phyloP scores from a whole-genome alignment of 108 stramenopile genomes.

The Cyclostephanos invisitatus region DNA sequence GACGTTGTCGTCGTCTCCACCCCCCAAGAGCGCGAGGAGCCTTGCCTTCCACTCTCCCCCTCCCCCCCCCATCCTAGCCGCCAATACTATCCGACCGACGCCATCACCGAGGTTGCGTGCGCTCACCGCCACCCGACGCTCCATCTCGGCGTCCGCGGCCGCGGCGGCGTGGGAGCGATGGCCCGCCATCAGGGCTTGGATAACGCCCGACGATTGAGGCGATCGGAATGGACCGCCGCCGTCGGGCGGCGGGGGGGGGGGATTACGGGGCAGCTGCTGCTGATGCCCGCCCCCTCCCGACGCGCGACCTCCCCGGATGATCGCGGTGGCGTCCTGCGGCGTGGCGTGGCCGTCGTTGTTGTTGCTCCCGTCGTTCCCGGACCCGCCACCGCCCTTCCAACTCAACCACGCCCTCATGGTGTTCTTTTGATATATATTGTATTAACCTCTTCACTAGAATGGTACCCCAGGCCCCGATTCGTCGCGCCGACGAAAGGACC shows the following conservation, averaged over 20 bases:
- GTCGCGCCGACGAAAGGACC: too few relatives aligned
- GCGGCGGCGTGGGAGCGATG: conserved; percentile 30
- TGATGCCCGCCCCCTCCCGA: too few relatives aligned
- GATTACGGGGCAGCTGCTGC: neutral
- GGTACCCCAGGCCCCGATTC: too few relatives aligned
- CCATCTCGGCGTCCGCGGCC: conserved; percentile 70
- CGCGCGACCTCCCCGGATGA: neutral
- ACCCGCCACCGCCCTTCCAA: conserved; percentile 27
- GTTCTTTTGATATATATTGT: too few relatives aligned
- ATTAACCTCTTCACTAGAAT: too few relatives aligned
- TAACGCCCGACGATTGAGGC: conserved; percentile 12
- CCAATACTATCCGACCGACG: conserved; percentile 80
- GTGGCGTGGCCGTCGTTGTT: neutral
- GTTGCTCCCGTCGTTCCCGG: conserved; percentile 4
- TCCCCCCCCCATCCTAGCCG: conserved; percentile 55
- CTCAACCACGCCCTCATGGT: conserved; percentile 21
- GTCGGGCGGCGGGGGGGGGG: neutral
- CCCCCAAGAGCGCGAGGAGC: neutral
- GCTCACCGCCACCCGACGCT: conserved; percentile 69
- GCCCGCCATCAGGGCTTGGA: conserved; percentile 53
- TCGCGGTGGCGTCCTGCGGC: conserved; percentile 5
- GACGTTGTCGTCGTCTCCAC: neutral
- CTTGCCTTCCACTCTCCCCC: conserved; percentile 7
- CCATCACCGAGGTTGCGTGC: conserved; percentile 79
- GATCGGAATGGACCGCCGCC: too few relatives aligned